Evolutionary conservation across 768 basidiomycete species (phyloP).

Genomic region (Dacryopinax primogenitus): DNA sequence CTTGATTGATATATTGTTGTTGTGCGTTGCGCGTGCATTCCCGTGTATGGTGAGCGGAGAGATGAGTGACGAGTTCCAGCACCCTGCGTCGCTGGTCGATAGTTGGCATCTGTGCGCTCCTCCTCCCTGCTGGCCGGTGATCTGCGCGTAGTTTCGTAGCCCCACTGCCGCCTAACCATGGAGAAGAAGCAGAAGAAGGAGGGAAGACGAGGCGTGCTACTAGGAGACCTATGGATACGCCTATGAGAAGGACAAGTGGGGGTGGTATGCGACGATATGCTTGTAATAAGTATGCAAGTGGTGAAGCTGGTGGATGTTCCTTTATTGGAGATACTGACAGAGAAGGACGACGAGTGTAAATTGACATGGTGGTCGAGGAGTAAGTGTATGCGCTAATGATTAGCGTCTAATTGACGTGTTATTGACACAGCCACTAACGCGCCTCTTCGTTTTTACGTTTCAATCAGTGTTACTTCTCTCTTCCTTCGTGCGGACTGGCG

Average conservation of each 20-base stretch:
- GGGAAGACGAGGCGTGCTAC: constrained; percentile 34
- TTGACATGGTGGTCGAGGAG: background rate
- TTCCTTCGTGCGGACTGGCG: no score
- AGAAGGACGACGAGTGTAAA: background rate
- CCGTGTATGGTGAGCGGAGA: constrained; percentile 84
- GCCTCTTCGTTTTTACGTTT: no score
- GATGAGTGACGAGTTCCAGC: constrained; percentile 70
- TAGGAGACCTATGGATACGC: constrained; percentile 48
- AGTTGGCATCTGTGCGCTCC: constrained; percentile 44
- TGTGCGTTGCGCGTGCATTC: constrained; percentile 82
- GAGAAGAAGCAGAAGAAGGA: background rate
- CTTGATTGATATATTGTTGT: constrained; percentile 73
- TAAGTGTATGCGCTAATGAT: background rate
- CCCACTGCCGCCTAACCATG: background rate
- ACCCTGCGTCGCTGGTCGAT: constrained; percentile 74
- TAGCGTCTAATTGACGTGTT: no score
- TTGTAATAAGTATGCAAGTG: background rate
- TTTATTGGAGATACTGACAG: background rate
- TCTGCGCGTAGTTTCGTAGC: background rate
- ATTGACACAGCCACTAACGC: no score
- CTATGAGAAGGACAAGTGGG: constrained; percentile 35
- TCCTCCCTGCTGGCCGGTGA: background rate
- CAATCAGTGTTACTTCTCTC: no score
- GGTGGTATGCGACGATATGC: constrained; percentile 10
- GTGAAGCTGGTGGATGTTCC: background rate